phyloP scores from a whole-genome alignment of 108 stramenopile species.

The Cylindrotheca closterium region DNA sequence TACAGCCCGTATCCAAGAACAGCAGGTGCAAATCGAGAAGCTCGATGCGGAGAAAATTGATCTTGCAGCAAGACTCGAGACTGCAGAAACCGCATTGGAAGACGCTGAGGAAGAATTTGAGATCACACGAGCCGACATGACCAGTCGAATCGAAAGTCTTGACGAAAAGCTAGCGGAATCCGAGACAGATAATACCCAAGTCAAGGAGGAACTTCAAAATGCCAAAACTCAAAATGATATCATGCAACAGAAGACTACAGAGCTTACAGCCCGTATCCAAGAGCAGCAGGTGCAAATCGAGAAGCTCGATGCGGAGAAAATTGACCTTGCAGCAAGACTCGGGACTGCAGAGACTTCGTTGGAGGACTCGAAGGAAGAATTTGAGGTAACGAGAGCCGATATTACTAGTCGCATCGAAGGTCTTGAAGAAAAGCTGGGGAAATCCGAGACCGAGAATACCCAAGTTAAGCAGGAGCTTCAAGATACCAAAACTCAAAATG shows the following conservation, averaged over 20 bases:
- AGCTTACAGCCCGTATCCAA: too few species aligned
- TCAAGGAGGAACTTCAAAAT: too few species aligned
- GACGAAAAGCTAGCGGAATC: background rate
- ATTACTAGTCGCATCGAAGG: too few species aligned
- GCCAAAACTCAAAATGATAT: too few species aligned
- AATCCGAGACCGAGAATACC: background rate
- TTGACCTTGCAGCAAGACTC: background rate
- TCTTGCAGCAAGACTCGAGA: too few species aligned
- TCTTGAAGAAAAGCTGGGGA: background rate
- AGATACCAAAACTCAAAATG: too few species aligned
- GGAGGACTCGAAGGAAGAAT: constrained; percentile 6
- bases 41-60: background rate
- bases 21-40: background rate
- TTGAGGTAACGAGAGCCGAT: constrained; percentile 3
- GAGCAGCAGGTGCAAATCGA: background rate
- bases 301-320: background rate
- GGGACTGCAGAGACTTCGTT: too few species aligned
- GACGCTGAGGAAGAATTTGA: constrained; percentile 7
- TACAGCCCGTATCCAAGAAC: too few species aligned
- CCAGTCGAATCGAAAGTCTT: background rate
- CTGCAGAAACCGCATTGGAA: too few species aligned
- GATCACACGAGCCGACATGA: too few species aligned
- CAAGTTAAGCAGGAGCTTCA: too few species aligned
- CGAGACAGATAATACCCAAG: background rate
- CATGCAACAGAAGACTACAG: too few species aligned